Percentiles rank a stretch among this genome's conserved stretches.
phyloP scores from a whole-genome alignment of 805 yeast species.

The Kuraishia molischiana region DNA sequence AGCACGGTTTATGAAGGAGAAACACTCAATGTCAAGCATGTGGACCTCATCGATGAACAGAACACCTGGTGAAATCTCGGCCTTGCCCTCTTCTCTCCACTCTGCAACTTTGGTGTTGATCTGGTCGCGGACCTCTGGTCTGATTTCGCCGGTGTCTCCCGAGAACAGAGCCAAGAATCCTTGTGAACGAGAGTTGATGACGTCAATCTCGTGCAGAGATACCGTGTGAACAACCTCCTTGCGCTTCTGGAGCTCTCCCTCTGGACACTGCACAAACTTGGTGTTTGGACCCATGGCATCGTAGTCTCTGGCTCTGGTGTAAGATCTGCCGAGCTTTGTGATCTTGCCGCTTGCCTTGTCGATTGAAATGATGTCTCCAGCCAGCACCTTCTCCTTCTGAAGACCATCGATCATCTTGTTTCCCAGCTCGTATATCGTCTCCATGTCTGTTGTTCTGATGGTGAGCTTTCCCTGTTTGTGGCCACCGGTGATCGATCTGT shows the following conservation, averaged over 20 bases:
- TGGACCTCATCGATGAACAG: constrained; percentile 96
- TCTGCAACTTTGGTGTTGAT: constrained; percentile 95
- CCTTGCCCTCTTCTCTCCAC: constrained; percentile 99
- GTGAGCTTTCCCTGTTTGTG: constrained; percentile 97
- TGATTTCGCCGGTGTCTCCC: constrained; percentile 96
- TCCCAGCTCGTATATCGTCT: constrained; percentile 93
- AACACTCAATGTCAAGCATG: constrained; percentile 96
- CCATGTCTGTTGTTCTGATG: constrained; percentile 96
- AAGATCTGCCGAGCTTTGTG: constrained; percentile 90
- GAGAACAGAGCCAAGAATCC: constrained; percentile 94
- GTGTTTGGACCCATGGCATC: constrained; percentile 99
- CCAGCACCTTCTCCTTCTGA: constrained; percentile 88
- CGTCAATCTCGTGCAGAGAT: constrained; percentile 96
- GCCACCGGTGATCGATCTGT: constrained; percentile 91
- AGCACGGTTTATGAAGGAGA: constrained; percentile 92
- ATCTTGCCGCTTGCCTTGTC: constrained; percentile 95
- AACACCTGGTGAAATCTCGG: constrained; percentile 96
- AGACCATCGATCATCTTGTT: constrained; percentile 90
- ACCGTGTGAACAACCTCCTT: constrained; percentile 96
- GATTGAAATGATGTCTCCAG: constrained; percentile 94
- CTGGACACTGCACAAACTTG: constrained; percentile 96
- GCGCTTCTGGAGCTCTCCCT: constrained; percentile 95
- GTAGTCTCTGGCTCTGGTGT: constrained; percentile 92
- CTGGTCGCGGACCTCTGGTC: constrained; percentile 92
- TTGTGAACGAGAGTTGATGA: constrained; percentile 93